Evolutionary conservation across 1,139 yeast genomes (phyloP).

Genomic region (Yamadazyma dendronema): DNA sequence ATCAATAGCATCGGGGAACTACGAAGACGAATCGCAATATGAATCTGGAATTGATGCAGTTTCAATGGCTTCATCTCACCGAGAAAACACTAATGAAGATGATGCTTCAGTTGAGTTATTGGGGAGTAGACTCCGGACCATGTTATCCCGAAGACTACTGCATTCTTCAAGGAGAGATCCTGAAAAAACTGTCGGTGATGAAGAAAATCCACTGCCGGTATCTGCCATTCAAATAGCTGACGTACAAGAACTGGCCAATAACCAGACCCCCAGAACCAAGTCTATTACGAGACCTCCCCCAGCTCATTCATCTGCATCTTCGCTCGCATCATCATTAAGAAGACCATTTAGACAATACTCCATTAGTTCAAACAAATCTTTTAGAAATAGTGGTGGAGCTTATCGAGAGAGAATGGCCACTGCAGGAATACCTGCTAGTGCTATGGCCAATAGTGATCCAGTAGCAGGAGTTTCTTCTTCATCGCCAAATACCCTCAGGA

Average conservation of each 20-base stretch:
- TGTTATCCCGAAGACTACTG: slow-evolving; percentile 11
- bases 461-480: slow-evolving; percentile 17
- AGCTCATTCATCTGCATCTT: slow-evolving; percentile 1
- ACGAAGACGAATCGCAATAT: slow-evolving; percentile 2
- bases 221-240: neutral
- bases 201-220: neutral
- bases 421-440: slow-evolving; percentile 18
- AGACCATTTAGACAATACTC: slow-evolving; percentile 11
- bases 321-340: slow-evolving; percentile 1
- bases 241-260: too few species aligned
- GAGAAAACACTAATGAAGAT: slow-evolving; percentile 3
- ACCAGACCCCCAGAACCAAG: neutral
- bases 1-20: slow-evolving; percentile 48
- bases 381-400: slow-evolving; percentile 11
- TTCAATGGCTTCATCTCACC: neutral
- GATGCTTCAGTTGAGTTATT: slow-evolving; percentile 26
- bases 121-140: slow-evolving; percentile 20
- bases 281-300: slow-evolving; percentile 1
- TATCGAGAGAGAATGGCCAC: slow-evolving; percentile 14
- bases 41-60: slow-evolving; percentile 7
- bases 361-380: slow-evolving; percentile 12
- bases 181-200: slow-evolving; percentile 6
- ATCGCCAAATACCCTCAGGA: neutral
- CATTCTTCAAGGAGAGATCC: slow-evolving; percentile 4
- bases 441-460: slow-evolving; percentile 18